Percentiles rank a stretch among this genome's conserved stretches.
Conservation (phyloP, 805 yeast genomes). For the Metschnikowia colocasiae region DNA sequence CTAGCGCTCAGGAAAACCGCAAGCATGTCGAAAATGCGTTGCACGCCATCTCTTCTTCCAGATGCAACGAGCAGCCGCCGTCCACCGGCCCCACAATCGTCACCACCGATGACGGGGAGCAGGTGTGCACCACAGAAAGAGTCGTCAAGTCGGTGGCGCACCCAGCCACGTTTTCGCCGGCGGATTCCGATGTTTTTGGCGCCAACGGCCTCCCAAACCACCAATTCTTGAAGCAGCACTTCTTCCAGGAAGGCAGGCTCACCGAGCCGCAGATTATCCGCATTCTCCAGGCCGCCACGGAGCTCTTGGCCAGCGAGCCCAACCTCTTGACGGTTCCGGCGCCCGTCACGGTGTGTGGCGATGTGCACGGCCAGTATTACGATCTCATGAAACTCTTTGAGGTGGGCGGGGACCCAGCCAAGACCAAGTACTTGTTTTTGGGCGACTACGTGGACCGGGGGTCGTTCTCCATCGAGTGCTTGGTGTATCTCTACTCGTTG, state of each 20-base stretch:
- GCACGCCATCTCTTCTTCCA: constrained; percentile 41
- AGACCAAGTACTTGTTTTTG: constrained; percentile 74
- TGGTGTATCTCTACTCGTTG: constrained; percentile 70
- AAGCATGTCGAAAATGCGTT: constrained; percentile 62
- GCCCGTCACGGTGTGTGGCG: constrained; percentile 95
- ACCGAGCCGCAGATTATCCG: constrained; percentile 63
- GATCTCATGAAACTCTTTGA: constrained; percentile 89
- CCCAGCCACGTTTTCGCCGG: constrained; percentile 63
- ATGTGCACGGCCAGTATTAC: constrained; percentile 92
- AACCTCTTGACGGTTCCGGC: constrained; percentile 79
- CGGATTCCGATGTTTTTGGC: constrained; percentile 63
- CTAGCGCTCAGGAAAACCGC: constrained; percentile 16
- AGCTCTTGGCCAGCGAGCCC: constrained; percentile 64
- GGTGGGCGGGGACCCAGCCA: constrained; percentile 83
- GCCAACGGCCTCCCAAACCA: constrained; percentile 67
- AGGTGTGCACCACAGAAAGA: constrained; percentile 54
- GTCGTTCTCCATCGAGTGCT: constrained; percentile 78
- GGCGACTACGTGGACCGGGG: constrained; percentile 98
- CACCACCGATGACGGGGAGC: constrained; percentile 56
- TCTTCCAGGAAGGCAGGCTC: constrained; percentile 76
- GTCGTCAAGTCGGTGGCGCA: constrained; percentile 56
- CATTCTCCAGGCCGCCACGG: constrained; percentile 65
- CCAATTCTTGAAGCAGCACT: constrained; percentile 68
- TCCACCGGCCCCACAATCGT: constrained; percentile 35
- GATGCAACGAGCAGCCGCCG: constrained; percentile 17